Base-by-base conservation (phyloP, 495 filamentous ascomycete genomes). In the Sphaerosporella brunnea region DNA sequence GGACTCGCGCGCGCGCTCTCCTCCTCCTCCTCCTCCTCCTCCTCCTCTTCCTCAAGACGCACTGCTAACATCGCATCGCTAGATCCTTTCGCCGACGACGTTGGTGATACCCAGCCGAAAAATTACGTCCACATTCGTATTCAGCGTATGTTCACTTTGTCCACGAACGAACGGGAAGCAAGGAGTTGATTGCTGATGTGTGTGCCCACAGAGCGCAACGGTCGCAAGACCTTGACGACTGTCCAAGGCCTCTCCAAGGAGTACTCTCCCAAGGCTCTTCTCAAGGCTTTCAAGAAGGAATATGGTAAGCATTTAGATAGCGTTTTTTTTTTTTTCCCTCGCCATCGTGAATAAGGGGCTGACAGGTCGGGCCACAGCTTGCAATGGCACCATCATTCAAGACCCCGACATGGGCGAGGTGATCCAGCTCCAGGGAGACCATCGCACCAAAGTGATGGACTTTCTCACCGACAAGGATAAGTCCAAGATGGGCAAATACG, bases 41-140 rank as follows among this genome's bases (percentile, higher is more conserved):
- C n/a, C n/a, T n/a, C n/a, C n/a, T n/a, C n/a, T n/a, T n/a, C n/a
- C n/a, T 35, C 41, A 36, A 47, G 41, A 18, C 38, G 25, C n/a
- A 39, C 19, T 28, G 36, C 58, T 61, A 47, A 61, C 50, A 1
- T 16, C 3, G 18, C 21, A 37, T 25, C 40, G 26, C 37, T 65
- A 94, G 87, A 97, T 82, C 90, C 90, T 81, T 97, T 97, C 88
- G 90, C 90, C 80, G 90, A 97, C 83, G 92, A 88, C 79, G 90
- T 96, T 83, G 88, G 93, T 77, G 85, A 90, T 69, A 84, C 82
- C 67, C 82, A 92, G 73, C 81, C 84, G 68, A 84, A 94, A 68
- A 92, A 93, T 68, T 94, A 96, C 65, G 93, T 96, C 70, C 92
- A 96, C 72, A 97, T 97, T 66, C 86, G 90, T 68, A 96, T 97